These are phyloP conservation scores for Crithidia sp. DNA, from an alignment of 208 protist genomes.

Conservation along the genomic window DNA sequence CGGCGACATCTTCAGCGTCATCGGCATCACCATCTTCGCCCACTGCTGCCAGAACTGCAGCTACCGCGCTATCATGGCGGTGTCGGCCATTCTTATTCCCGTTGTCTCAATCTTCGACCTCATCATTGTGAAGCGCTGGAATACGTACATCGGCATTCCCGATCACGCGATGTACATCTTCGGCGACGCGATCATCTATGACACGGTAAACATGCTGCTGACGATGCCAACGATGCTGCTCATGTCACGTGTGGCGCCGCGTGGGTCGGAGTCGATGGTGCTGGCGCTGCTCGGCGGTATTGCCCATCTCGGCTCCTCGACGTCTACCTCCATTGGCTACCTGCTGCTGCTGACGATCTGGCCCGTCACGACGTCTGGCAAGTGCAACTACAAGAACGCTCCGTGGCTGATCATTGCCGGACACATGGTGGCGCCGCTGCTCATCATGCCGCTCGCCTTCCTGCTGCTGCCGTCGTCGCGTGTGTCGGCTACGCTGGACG, in stretches of 20 bases:
- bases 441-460: neutral
- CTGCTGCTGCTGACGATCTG: conserved; percentile 62
- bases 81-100: conserved; percentile 57
- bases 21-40: conserved; percentile 54
- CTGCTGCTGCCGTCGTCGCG: conserved; percentile 5
- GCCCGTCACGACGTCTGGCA: conserved; percentile 43
- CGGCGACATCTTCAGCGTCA: conserved; percentile 46
- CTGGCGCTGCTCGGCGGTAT: conserved; percentile 80
- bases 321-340: conserved; percentile 46
- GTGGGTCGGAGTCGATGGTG: conserved; percentile 80
- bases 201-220: conserved; percentile 64
- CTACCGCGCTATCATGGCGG: conserved; percentile 57
- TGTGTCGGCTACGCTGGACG: conserved; percentile 3
- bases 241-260: conserved; percentile 80
- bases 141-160: conserved; percentile 51
- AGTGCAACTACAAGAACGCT: conserved; percentile 64
- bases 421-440: conserved; percentile 16
- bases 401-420: conserved; percentile 30
- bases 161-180: conserved; percentile 77
- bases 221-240: conserved; percentile 79
- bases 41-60: conserved; percentile 54
- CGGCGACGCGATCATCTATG: conserved; percentile 68
- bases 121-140: conserved; percentile 80
- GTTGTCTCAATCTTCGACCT: conserved; percentile 67
- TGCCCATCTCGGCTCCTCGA: conserved; percentile 58